Evolutionary conservation across 208 protist genomes (phyloP), one percentile per base, ranked within the genome.

Genomic region (Leishmania gerbilli): DNA sequence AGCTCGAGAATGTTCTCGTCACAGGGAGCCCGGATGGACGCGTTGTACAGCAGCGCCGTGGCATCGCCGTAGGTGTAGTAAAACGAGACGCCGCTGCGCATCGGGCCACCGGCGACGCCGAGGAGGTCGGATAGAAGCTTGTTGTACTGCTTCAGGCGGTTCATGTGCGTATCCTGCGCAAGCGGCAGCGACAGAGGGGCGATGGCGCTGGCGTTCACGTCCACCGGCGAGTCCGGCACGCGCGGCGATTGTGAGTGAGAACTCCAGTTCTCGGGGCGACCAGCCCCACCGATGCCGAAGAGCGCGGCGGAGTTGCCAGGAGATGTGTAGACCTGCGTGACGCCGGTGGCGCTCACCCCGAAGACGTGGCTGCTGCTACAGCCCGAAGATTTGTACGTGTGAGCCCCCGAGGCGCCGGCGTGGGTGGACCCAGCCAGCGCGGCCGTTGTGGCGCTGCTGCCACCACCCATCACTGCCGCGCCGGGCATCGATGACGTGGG

Each of bases 31-130:
- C 83, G 87, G 45, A 94, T 85, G 21, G 84, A 90, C 6, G 87
- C 85, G 79, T 94, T 91, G 86, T 86, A 94, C 55, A 94, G 81
- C 53, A 85, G 76, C 31, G 87, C 89, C 31, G 83, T 86, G 55
- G 87, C 82, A 79, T 94, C 83, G 80, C 81, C 89, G 84, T 87
- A 92, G 75, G 84, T 84, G 84, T 94, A 93, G 77, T 91, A 93
- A 80, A 86, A 90, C 1, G 80, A 82, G 45, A 90, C 84, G 24
- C 87, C 88, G 71, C 83, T 88, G 27, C 78, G 82, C 82, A 92
- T 87, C 24, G 84, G 79, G 64, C 88, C 88, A 0, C 85, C 88
- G 19, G 81, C 80, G 5, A 82, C 80, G 34, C 87, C 83, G 42
- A 92, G 83, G 64, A 90, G 64, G 62, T 92, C 81, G 64, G 74